These are phyloP conservation scores for Boletus sp. DNA, from an alignment of 768 basidiomycete genomes.

Conservation along the genomic window DNA sequence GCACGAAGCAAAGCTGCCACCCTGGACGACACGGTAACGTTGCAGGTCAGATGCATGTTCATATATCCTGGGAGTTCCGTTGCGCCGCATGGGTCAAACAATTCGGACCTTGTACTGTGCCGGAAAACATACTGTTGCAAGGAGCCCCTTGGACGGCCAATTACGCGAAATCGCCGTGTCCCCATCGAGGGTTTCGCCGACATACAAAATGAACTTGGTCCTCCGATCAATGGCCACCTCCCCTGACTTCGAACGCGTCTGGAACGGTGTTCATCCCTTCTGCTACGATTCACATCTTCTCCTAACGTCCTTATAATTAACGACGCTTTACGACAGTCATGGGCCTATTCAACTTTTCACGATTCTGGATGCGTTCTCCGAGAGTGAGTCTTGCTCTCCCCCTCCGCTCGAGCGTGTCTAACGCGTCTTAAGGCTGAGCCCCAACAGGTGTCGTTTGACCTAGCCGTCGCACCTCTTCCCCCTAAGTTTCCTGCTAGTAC, in stretches of 20 bases:
- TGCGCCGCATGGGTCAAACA: conserved; percentile 20
- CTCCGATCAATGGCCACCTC: conserved; percentile 16
- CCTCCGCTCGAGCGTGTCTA: background rate
- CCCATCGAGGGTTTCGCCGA: conserved; percentile 20
- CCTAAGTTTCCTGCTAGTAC: conserved; percentile 15
- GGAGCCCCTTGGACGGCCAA: conserved; percentile 4
- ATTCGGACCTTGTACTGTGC: conserved; percentile 9
- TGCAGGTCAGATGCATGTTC: conserved; percentile 11
- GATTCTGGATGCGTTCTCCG: conserved; percentile 19
- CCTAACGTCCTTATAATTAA: conserved; percentile 24
- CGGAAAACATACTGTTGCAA: background rate
- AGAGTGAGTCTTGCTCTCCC: conserved; percentile 19
- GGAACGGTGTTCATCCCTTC: conserved; percentile 22
- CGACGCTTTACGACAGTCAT: conserved; percentile 22
- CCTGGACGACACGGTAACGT: conserved; percentile 2
- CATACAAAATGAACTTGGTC: conserved; percentile 25
- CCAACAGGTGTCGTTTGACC: conserved; percentile 39
- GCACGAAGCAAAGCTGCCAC: conserved; percentile 5
- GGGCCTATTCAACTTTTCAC: conserved; percentile 24
- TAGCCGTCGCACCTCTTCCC: conserved; percentile 30
- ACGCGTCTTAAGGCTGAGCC: conserved; percentile 27
- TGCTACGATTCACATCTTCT: conserved; percentile 13
- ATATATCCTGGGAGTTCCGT: conserved; percentile 14
- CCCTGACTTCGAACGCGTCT: conserved; percentile 19
- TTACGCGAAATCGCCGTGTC: conserved; percentile 25